Evolutionary conservation across 768 basidiomycete species (phyloP).

Genomic region (Mycena rebaudengoi): DNA sequence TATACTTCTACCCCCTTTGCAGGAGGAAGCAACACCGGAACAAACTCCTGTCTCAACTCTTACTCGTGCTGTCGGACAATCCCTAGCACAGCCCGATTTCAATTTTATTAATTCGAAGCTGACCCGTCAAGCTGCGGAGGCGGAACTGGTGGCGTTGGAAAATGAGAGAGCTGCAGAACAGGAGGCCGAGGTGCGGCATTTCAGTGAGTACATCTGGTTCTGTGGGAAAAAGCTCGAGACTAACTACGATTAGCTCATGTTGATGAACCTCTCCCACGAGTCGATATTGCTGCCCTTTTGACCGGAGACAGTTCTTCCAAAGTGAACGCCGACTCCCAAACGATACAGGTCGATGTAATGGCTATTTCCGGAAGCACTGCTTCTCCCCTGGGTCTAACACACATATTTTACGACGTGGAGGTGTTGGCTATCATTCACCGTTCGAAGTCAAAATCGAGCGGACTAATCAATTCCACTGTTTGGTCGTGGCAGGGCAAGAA

Average conservation of each 20-base stretch:
- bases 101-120: constrained; percentile 12
- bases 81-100: constrained; percentile 16
- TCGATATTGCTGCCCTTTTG: constrained; percentile 60
- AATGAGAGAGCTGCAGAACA: background rate
- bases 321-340: constrained; percentile 49
- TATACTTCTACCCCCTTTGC: constrained; percentile 67
- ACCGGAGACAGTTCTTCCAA: constrained; percentile 30
- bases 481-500: constrained; percentile 82
- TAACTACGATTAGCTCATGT: too few relatives aligned
- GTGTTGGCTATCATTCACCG: constrained; percentile 74
- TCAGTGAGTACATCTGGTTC: constrained; percentile 30
- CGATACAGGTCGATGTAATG: constrained; percentile 81
- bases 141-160: background rate
- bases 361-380: constrained; percentile 61
- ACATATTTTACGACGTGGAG: constrained; percentile 80
- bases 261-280: constrained; percentile 53
- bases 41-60: constrained; percentile 64
- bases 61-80: constrained; percentile 40
- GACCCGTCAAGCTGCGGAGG: background rate
- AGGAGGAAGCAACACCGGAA: constrained; percentile 72
- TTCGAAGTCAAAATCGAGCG: constrained; percentile 67
- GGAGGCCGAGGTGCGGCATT: constrained; percentile 35
- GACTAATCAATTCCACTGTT: constrained; percentile 72
- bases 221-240: too few relatives aligned
- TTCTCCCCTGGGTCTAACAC: constrained; percentile 52